Percentiles rank a stretch among this genome's conserved stretches.
Conservation (phyloP, 371 early-diverging fungal genomes). For the Mucor sp. region DNA sequence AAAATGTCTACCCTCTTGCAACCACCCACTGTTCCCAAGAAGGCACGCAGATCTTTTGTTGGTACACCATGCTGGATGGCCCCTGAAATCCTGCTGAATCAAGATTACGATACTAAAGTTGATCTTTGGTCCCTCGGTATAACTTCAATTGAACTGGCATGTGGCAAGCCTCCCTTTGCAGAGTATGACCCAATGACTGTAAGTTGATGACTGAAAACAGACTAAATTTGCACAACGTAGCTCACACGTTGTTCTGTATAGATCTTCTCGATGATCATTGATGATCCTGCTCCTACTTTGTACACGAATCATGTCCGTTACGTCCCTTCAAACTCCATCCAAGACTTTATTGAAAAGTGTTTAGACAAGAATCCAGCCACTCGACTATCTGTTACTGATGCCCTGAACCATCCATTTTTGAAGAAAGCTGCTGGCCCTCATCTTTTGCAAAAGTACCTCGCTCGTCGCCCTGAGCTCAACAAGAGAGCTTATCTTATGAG, state of each 20-base stretch:
- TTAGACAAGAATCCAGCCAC: constrained; percentile 67
- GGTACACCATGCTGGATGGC: constrained; percentile 95
- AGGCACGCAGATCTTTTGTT: constrained; percentile 53
- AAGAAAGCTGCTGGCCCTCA: constrained; percentile 27
- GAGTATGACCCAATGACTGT: constrained; percentile 85
- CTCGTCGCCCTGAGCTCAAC: constrained; percentile 18
- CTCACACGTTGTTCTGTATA: not conserved
- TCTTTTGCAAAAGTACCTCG: constrained; percentile 21
- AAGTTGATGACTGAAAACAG: constrained; percentile 12
- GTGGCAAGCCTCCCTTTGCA: constrained; percentile 91
- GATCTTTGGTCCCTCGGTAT: constrained; percentile 95
- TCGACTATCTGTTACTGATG: constrained; percentile 67
- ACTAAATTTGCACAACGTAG: not conserved
- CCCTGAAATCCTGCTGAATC: constrained; percentile 84
- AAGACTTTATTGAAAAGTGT: constrained; percentile 39
- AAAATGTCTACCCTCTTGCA: not conserved
- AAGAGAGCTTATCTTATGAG: constrained; percentile 11
- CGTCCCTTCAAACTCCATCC: constrained; percentile 13
- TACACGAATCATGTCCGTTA: constrained; percentile 18
- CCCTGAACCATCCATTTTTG: constrained; percentile 67
- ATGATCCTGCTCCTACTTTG: constrained; percentile 40
- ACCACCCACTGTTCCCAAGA: constrained; percentile 16
- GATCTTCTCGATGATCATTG: constrained; percentile 42
- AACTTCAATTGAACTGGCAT: constrained; percentile 93
- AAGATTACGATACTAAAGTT: constrained; percentile 74